Percentiles rank a stretch among this genome's conserved stretches.
phyloP scores from a whole-genome alignment of 495 filamentous ascomycete genomes.

The Apiosordaria backusii region DNA sequence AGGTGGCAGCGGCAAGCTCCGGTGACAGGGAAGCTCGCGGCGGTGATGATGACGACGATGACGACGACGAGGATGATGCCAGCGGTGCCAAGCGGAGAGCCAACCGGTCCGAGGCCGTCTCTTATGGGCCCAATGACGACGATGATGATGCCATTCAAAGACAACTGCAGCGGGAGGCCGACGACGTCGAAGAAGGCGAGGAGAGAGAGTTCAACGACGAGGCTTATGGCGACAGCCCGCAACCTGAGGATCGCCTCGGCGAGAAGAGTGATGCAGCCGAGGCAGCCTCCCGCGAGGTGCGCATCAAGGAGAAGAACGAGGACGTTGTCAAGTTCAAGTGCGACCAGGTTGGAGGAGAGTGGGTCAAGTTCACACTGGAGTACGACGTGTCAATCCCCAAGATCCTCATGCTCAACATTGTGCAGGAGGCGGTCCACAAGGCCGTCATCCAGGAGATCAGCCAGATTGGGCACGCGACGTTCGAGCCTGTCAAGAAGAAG shows the following conservation, averaged over 20 bases:
- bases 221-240: constrained; percentile 51
- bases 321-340: constrained; percentile 75
- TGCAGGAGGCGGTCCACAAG: constrained; percentile 69
- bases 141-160: constrained; percentile 75
- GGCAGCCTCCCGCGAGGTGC: constrained; percentile 54
- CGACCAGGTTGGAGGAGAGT: constrained; percentile 67
- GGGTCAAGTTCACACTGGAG: constrained; percentile 77
- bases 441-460: constrained; percentile 85
- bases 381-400: constrained; percentile 81
- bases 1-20: constrained; percentile 48
- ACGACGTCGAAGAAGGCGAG: constrained; percentile 46
- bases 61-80: constrained; percentile 81
- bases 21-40: constrained; percentile 43
- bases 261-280: constrained; percentile 43
- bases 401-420: constrained; percentile 84
- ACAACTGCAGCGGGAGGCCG: constrained; percentile 51
- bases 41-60: constrained; percentile 62
- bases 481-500: constrained; percentile 60
- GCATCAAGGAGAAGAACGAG: constrained; percentile 60
- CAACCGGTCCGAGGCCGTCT: constrained; percentile 73
- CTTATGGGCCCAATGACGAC: constrained; percentile 88
- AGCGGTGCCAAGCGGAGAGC: constrained; percentile 71
- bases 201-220: constrained; percentile 52
- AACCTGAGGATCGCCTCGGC: constrained; percentile 44
- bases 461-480: constrained; percentile 67